phyloP scores from a whole-genome alignment of 305 asterid genomes.

The Andrographis paniculata region DNA sequence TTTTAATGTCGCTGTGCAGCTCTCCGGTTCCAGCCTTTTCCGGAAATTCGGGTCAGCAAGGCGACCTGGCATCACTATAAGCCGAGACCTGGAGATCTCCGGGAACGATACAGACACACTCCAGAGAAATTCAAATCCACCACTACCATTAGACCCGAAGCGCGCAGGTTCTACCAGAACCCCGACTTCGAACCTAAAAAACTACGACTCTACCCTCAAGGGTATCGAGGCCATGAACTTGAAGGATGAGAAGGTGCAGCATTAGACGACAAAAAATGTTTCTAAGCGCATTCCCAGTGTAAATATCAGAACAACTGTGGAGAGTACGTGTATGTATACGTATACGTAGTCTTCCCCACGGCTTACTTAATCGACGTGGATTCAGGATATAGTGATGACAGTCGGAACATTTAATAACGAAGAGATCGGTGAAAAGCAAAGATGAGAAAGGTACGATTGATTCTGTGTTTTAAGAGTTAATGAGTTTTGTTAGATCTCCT shows the following conservation, averaged over 20 bases:
- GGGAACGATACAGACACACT: neutral
- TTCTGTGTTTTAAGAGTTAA: too few relatives aligned
- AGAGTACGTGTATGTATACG: too few relatives aligned
- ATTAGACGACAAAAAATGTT: neutral
- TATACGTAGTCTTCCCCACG: too few relatives aligned
- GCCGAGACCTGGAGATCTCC: too few relatives aligned
- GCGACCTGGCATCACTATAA: slow-evolving; percentile 11
- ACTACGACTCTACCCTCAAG: slow-evolving; percentile 56
- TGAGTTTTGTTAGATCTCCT: too few relatives aligned
- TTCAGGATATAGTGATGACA: too few relatives aligned
- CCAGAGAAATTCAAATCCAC: slow-evolving; percentile 29
- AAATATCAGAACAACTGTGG: slow-evolving; percentile 3
- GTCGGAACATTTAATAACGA: too few relatives aligned
- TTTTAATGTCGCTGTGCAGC: slow-evolving; percentile 6
- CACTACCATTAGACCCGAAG: slow-evolving; percentile 52
- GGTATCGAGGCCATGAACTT: slow-evolving; percentile 66
- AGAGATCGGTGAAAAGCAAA: too few relatives aligned
- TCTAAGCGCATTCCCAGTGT: neutral
- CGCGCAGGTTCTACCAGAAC: slow-evolving; percentile 41
- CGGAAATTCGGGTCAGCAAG: neutral
- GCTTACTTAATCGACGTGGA: too few relatives aligned
- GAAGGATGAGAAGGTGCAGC: slow-evolving; percentile 26
- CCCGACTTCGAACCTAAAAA: slow-evolving; percentile 39
- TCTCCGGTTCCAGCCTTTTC: neutral
- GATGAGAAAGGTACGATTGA: too few relatives aligned